Evolutionary conservation across 345 rosid species (phyloP).

Genomic region (Lumnitzera littorea): DNA sequence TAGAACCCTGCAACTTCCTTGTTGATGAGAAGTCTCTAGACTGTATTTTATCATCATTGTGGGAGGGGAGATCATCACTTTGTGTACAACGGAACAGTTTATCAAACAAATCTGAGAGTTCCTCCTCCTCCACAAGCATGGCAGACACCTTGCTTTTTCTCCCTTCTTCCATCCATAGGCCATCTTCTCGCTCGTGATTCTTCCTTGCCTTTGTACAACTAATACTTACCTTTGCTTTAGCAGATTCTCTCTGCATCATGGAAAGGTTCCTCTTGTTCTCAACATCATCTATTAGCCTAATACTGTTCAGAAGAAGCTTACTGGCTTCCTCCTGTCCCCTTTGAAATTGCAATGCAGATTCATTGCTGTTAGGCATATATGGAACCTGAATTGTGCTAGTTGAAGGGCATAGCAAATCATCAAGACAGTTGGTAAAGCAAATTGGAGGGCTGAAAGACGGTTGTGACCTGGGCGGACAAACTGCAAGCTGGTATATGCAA

Average conservation of each 20-base stretch:
- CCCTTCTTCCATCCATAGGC: conserved; percentile 33
- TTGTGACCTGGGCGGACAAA: conserved; percentile 2
- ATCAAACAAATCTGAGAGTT: conserved; percentile 60
- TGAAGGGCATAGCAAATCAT: conserved; percentile 22
- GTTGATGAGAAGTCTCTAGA: conserved; percentile 8
- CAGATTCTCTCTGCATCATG: conserved; percentile 17
- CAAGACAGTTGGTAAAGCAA: background rate
- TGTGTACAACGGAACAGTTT: conserved; percentile 27
- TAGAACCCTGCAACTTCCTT: conserved; percentile 11
- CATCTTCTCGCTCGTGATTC: conserved; percentile 40
- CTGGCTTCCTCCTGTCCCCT: conserved; percentile 30
- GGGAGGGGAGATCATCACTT: background rate
- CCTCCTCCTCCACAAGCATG: conserved; percentile 25
- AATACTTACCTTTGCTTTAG: conserved; percentile 11
- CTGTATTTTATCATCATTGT: conserved; percentile 3
- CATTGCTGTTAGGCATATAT: conserved; percentile 16
- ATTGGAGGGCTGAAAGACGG: conserved; percentile 13
- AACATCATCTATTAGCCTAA: conserved; percentile 11
- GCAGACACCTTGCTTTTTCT: conserved; percentile 51
- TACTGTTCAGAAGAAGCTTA: conserved; percentile 20
- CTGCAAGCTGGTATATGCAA: background rate
- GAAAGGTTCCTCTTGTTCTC: conserved; percentile 13
- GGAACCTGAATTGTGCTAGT: conserved; percentile 25
- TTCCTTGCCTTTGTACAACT: conserved; percentile 43
- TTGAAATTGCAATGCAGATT: conserved; percentile 27